Base-by-base conservation (phyloP, 2,329 filamentous ascomycete genomes). In the Aureobasidium sp. region DNA sequence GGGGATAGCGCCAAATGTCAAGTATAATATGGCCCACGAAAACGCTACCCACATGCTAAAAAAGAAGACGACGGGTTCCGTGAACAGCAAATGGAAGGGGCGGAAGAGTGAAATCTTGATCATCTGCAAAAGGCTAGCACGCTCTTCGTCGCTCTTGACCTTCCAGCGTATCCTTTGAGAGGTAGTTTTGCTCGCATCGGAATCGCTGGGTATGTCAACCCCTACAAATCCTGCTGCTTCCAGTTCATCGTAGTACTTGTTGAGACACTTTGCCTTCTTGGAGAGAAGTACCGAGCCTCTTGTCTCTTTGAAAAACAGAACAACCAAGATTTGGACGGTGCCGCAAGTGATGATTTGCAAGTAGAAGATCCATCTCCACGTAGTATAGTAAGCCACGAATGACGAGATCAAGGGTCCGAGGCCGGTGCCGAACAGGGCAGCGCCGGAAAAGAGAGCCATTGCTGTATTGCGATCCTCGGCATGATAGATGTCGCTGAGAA, bases 11-110 rank as follows among this genome's bases (percentile, higher is more conserved):
- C 81, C 81, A 60, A 95, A 91, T 11, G 86, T 88, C 16, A 95
- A 74, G 67, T 95, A 96, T 0, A 96, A 78, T 0, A 95, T 79
- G 0, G 86, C 89, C 90, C 90, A 96, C 17, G 84, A 84, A 67
- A 96, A 96, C 0, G 88, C 79, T 1, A 90, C 85, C 90, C 90
- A 96, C 0, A 95, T 74, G 0, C 85, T 89, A 72, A 96, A 96
- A 72, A 81, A 89, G 69, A 90, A 89, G 12, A 90, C 85, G 8
- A 89, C 83, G 0, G 86, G 84, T 60, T 90, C 86, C 0, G 86
- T 90, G 59, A 84, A 71, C 14, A 90, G 79, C 1, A 90, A 76
- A 62, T 84, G 81, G 66, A 95, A 94, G 0, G 90, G 90, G 0
- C 90, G 79, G 58, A 81, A 83, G 6, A 91, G 69, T 0, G 88